Evolutionary conservation across 345 rosid species (phyloP).

Genomic region (sweet orange (Citrus sinensis)): DVS_A1.0 CM039161.1:21093001-21093500

Average conservation of each 20-base stretch:
- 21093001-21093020: conserved; percentile 54
- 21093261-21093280: conserved; percentile 42
- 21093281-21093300: conserved; percentile 16
- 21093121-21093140: background rate
- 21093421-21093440: background rate
- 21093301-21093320: background rate
- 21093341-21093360: background rate
- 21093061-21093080: conserved; percentile 47
- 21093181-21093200: conserved; percentile 14
- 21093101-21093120: conserved; percentile 33
- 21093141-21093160: background rate
- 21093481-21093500: too few relatives aligned
- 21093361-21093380: background rate
- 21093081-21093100: conserved; percentile 46
- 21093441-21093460: background rate
- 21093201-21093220: conserved; percentile 11
- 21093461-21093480: background rate
- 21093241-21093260: conserved; percentile 34
- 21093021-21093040: conserved; percentile 61
- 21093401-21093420: background rate
- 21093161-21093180: conserved; percentile 3
- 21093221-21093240: conserved; percentile 30
- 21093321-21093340: background rate
- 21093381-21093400: background rate
- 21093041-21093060: conserved; percentile 47